Base-by-base conservation (phyloP, 2,329 filamentous ascomycete species). In the Aspergillus alliaceus region DNA sequence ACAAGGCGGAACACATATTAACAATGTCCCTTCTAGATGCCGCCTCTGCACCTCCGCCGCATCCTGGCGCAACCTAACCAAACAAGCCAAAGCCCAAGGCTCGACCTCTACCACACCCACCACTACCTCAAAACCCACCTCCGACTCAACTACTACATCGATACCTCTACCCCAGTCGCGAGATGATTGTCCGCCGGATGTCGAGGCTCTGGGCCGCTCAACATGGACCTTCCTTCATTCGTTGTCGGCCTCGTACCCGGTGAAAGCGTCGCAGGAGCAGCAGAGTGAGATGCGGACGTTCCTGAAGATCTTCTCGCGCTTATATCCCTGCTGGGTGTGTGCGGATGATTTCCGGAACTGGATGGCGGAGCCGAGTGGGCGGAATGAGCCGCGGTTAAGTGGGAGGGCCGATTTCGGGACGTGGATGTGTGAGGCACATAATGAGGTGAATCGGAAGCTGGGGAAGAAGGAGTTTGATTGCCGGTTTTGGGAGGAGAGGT, bases 251-350 rank as follows among this genome's bases (percentile, higher is more conserved):
- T 86, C 86, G 14, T 99, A 98, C 73, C 95, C 95, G 1, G 80
- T 83, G 7, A 75, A 72, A 7, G 91, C 95, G 0, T 85, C 87
- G 0, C 73, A 80, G 1, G 74, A 80, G 9, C 85, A 96, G 66
- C 91, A 97, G 72, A 78, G 79, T 29, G 89, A 97, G 66, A 88
- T 96, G 65, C 81, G 82, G 55, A 82, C 85, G 51, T 98, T 99
- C 77, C 82, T 99, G 66, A 78, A 80, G 24, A 81, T 92, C 2
- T 96, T 99, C 73, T 87, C 90, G 25, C 89, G 89, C 64, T 77
- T 98, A 20, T 99, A 99, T 71, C 95, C 95, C 4, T 99, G 95
- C 80, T 96, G 93, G 91, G 85, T 90, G 3, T 99, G 95, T 75
- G 95, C 93, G 32, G 89, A 93, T 59, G 93, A 98, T 71, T 97